A percentile compares a stretch with the other conserved stretches of the same genome.
Evolutionary conservation across 345 rosid species (phyloP).

Genomic region (Populus ilicifolia): DNA sequence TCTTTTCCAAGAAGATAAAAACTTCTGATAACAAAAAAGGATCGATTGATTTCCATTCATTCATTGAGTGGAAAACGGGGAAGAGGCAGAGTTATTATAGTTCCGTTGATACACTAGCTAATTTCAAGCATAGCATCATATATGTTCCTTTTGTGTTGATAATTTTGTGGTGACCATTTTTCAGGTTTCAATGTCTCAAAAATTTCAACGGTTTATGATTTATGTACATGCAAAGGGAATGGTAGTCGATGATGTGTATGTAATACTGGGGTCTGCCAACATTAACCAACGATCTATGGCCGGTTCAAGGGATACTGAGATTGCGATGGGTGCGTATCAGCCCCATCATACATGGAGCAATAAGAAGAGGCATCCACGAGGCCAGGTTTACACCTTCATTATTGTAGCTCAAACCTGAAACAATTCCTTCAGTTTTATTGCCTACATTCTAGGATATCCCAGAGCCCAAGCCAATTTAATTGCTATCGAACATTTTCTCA

Average conservation of each 20-base stretch:
- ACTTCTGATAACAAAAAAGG: background rate
- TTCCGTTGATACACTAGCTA: background rate
- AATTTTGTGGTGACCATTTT: background rate
- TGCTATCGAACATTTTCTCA: background rate
- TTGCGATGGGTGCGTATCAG: constrained; percentile 84
- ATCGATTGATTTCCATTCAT: background rate
- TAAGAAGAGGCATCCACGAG: constrained; percentile 52
- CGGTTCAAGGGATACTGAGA: constrained; percentile 81
- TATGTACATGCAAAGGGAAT: constrained; percentile 87
- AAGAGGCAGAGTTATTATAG: background rate
- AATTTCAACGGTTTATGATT: constrained; percentile 66
- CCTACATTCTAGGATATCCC: background rate
- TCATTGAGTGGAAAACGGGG: background rate
- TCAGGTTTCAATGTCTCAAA: constrained; percentile 59
- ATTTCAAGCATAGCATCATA: background rate
- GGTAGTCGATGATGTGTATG: constrained; percentile 76
- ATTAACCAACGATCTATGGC: constrained; percentile 84
- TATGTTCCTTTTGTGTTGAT: background rate
- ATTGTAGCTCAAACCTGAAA: background rate
- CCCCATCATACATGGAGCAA: constrained; percentile 58
- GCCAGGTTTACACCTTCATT: constrained; percentile 43
- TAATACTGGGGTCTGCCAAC: constrained; percentile 81
- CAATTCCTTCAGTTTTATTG: background rate
- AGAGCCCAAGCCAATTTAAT: background rate
- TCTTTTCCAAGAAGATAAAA: background rate